Evolutionary conservation across 2,329 filamentous ascomycete species (phyloP).

Genomic region (Penicillium polonicum): DNA sequence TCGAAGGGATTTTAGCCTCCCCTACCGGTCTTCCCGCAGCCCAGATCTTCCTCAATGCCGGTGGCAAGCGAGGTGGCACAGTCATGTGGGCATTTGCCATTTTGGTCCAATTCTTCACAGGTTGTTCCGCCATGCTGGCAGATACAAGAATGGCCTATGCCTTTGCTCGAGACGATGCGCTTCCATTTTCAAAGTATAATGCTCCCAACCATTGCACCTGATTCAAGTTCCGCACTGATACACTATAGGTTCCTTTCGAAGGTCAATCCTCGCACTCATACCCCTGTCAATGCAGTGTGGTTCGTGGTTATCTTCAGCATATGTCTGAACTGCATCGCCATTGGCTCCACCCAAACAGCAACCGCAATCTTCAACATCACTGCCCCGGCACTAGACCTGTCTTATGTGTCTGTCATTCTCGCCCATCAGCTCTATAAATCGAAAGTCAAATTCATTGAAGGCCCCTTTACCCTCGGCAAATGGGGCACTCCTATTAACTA

Average conservation of each 20-base stretch:
- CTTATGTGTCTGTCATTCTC: slow-evolving; percentile 61
- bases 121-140: slow-evolving; percentile 63
- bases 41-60: slow-evolving; percentile 60
- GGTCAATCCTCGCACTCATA: slow-evolving; percentile 55
- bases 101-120: slow-evolving; percentile 64
- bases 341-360: slow-evolving; percentile 45
- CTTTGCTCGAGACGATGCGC: slow-evolving; percentile 58
- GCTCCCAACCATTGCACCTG: background rate
- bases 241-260: slow-evolving; percentile 50
- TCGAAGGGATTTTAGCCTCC: slow-evolving; percentile 55
- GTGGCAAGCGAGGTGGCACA: slow-evolving; percentile 56
- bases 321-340: slow-evolving; percentile 50
- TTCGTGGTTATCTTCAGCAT: slow-evolving; percentile 60
- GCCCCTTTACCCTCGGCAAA: slow-evolving; percentile 57
- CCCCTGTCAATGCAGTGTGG: slow-evolving; percentile 64
- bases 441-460: slow-evolving; percentile 55
- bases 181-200: slow-evolving; percentile 58
- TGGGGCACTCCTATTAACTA: slow-evolving; percentile 57
- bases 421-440: slow-evolving; percentile 56
- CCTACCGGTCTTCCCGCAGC: slow-evolving; percentile 62
- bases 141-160: slow-evolving; percentile 64
- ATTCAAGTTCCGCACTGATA: background rate
- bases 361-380: slow-evolving; percentile 55
- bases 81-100: slow-evolving; percentile 63
- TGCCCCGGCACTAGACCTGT: slow-evolving; percentile 53